Evolutionary conservation across 1,284 basidiomycete species (phyloP), one percentile per base, ranked within the genome.

Genomic region (Neotropicomus parvogracilis): DNA sequence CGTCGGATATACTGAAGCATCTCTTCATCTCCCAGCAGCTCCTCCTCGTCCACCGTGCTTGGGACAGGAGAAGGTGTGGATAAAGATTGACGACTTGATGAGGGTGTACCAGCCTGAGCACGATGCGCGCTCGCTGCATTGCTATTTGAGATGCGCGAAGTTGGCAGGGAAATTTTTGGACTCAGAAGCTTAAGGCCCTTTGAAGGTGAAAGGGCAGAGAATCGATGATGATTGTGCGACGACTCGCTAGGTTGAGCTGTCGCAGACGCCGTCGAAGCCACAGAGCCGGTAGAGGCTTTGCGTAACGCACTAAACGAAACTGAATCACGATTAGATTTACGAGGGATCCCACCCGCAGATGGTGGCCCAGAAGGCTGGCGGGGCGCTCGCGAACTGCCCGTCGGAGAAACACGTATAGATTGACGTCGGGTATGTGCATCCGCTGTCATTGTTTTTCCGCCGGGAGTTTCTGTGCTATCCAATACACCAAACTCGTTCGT

Each of bases 1-100:
- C 94, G 80, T 56, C 83, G 80, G 52, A 98, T 92, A 67, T 97
- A 99, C 52, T 89, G 85, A 60, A 88, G 73, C 95, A 99, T 99
- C 72, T 99, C 97, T 54, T 94, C 91, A 62, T 99, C 97, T 17
- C 91, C 97, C 12, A 87, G 70, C 2, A 86, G 52, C 68, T 98
- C 94, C 56, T 99, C 97, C 54, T 99, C 95, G 54, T 95, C 91
- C 0, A 87, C 74, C 2, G 78, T 71, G 55, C 78, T 84, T 19
- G 80, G 85, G 6, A 77, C 79, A 4, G 88, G 88, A 9, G 88
- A 91, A n/a, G 88, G 87, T 3, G 88, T 89, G 6, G 85, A 88
- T 21, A 88, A 64, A 10, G 86, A 88, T 54, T 87, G 85, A 21
- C 84, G 75, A 57, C 84, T 85, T 16, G 85, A 80, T 17, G 84